Percentiles rank a stretch among this genome's conserved stretches.
phyloP scores from a whole-genome alignment of 768 basidiomycete genomes.

The Tulasnella sp. region DNA sequence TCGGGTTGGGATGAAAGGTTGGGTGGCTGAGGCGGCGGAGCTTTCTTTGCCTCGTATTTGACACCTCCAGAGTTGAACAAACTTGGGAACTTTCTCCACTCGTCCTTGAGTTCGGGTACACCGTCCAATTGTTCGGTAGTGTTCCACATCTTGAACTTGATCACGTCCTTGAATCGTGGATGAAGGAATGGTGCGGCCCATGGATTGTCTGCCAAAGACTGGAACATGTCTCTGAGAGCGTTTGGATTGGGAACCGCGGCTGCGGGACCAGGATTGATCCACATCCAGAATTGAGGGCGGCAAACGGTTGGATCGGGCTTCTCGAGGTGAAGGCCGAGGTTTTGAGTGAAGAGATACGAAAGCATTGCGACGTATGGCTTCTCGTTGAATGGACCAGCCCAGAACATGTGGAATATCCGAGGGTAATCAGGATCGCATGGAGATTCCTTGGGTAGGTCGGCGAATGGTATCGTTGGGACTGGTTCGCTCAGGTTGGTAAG shows the following conservation, averaged over 20 bases:
- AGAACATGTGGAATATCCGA: slow-evolving; percentile 95
- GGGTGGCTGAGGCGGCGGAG: too few species aligned
- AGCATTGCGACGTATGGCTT: slow-evolving; percentile 92
- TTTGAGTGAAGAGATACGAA: slow-evolving; percentile 94
- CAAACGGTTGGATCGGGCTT: slow-evolving; percentile 42
- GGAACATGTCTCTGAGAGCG: slow-evolving; percentile 72
- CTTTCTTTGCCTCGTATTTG: slow-evolving; percentile 55
- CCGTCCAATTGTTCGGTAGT: slow-evolving; percentile 94
- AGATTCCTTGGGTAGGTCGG: slow-evolving; percentile 31
- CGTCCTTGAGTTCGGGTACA: slow-evolving; percentile 73
- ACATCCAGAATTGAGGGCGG: slow-evolving; percentile 89
- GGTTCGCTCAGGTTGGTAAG: slow-evolving; percentile 40
- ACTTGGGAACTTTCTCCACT: slow-evolving; percentile 70
- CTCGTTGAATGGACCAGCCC: slow-evolving; percentile 97
- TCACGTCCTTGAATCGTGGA: slow-evolving; percentile 77
- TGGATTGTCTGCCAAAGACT: slow-evolving; percentile 60
- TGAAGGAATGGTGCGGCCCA: slow-evolving; percentile 96
- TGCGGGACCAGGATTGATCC: slow-evolving; percentile 98
- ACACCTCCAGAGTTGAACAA: slow-evolving; percentile 83
- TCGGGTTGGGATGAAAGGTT: slow-evolving; percentile 27
- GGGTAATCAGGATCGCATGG: slow-evolving; percentile 79
- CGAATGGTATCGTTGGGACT: slow-evolving; percentile 42
- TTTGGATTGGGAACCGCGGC: slow-evolving; percentile 75
- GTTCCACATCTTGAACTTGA: slow-evolving; percentile 97
- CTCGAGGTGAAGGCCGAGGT: slow-evolving; percentile 65